A percentile compares a stretch with the other conserved stretches of the same genome.
Conservation (phyloP, 2,329 filamentous ascomycete species). For the Chaetomiaceae sp. region DNA sequence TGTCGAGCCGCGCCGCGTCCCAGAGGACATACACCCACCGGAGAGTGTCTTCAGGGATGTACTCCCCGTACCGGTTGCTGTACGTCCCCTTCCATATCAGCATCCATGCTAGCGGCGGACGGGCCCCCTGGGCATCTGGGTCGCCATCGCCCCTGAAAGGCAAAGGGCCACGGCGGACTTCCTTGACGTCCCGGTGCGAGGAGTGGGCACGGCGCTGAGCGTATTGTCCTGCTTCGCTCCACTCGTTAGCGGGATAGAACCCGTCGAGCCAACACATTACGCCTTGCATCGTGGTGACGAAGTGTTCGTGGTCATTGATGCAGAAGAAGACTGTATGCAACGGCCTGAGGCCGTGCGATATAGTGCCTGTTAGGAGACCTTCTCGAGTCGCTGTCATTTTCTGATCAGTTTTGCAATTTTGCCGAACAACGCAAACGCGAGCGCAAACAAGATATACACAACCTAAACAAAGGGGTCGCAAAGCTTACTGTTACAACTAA, state of each 20-base stretch:
- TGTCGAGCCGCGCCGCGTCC: conserved; percentile 16
- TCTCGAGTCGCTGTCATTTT: neutral
- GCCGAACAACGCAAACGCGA: too few species aligned
- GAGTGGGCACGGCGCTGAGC: neutral
- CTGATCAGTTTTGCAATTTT: too few species aligned
- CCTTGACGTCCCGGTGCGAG: conserved; percentile 5
- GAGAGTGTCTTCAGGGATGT: conserved; percentile 10
- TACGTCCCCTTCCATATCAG: conserved; percentile 22
- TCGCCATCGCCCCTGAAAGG: conserved; percentile 14
- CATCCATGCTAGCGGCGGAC: conserved; percentile 23
- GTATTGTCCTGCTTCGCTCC: neutral
- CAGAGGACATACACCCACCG: conserved; percentile 25
- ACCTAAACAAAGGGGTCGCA: neutral
- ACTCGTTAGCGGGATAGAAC: neutral
- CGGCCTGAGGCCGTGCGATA: neutral
- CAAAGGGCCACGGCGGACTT: conserved; percentile 8
- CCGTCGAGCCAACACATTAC: neutral
- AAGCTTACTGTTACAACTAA: neutral
- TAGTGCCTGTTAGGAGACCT: neutral
- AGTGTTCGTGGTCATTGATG: conserved; percentile 14
- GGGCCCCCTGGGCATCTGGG: neutral
- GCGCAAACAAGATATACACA: too few species aligned
- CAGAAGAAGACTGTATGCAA: conserved; percentile 7
- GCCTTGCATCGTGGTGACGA: conserved; percentile 31
- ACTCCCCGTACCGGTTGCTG: conserved; percentile 19